These are phyloP conservation scores for Coemansia sp. DNA, from an alignment of 371 early-diverging fungal genomes.

Conservation along the genomic window DNA sequence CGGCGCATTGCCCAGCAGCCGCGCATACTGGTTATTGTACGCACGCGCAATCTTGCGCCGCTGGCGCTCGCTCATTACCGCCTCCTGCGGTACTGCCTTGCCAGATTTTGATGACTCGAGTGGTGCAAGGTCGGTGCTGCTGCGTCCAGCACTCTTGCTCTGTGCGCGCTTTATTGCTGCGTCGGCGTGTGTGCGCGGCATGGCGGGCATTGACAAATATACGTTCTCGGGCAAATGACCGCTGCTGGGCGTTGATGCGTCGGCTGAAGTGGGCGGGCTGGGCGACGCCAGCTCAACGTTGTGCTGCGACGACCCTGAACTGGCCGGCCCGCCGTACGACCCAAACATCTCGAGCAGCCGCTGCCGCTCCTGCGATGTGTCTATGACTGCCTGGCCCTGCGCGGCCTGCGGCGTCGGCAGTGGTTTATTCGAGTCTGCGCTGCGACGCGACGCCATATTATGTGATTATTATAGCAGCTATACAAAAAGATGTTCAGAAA, in stretches of 20 bases:
- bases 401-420: slow-evolving; percentile 20
- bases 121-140: slow-evolving; percentile 21
- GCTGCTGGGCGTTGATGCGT: slow-evolving; percentile 35
- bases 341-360: slow-evolving; percentile 15
- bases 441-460: slow-evolving; percentile 4
- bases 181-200: slow-evolving; percentile 9
- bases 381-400: neutral
- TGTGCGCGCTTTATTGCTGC: neutral
- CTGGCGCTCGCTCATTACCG: slow-evolving; percentile 21
- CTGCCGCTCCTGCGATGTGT: slow-evolving; percentile 5
- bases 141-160: slow-evolving; percentile 37
- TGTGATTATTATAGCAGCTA: slow-evolving; percentile 1
- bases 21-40: slow-evolving; percentile 45
- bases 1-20: slow-evolving; percentile 21
- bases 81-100: slow-evolving; percentile 14
- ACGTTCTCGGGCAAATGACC: slow-evolving; percentile 41
- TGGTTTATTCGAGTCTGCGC: slow-evolving; percentile 6
- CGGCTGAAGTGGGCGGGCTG: slow-evolving; percentile 44
- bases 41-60: slow-evolving; percentile 28
- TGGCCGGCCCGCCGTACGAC: slow-evolving; percentile 12
- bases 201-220: slow-evolving; percentile 41
- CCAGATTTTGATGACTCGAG: neutral
- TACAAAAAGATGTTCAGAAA: neutral
- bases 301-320: slow-evolving; percentile 39
- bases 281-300: slow-evolving; percentile 39